phyloP scores from a whole-genome alignment of 2,329 filamentous ascomycete species.

The Neocatenulostroma microsporum region DNA sequence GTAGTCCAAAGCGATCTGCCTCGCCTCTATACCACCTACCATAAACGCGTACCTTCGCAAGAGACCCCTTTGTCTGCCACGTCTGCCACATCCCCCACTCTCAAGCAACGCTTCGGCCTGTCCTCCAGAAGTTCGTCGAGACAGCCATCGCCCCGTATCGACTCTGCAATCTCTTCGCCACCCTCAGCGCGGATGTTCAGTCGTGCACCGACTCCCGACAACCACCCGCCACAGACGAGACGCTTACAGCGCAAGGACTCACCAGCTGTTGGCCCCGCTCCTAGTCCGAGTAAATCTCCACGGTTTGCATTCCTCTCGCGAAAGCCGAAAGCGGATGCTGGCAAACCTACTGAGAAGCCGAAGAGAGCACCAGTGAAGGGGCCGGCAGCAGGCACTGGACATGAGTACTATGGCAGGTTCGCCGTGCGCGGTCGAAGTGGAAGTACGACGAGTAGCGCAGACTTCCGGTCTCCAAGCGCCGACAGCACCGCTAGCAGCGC shows the following conservation, averaged over 20 bases:
- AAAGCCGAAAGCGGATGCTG: constrained; percentile 54
- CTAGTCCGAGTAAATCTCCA: constrained; percentile 53
- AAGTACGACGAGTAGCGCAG: constrained; percentile 47
- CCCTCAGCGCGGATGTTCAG: constrained; percentile 16
- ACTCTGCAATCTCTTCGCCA: constrained; percentile 26
- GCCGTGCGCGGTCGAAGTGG: constrained; percentile 58
- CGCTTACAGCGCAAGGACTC: constrained; percentile 25
- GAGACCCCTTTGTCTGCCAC: constrained; percentile 36
- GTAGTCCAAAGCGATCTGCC: constrained; percentile 51
- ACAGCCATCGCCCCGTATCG: constrained; percentile 26
- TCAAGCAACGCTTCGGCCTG: constrained; percentile 33
- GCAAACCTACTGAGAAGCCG: constrained; percentile 47
- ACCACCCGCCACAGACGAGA: constrained; percentile 6
- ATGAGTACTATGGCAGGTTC: constrained; percentile 72
- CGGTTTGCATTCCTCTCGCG: constrained; percentile 74
- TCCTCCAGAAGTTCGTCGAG: constrained; percentile 26
- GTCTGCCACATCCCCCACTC: constrained; percentile 29
- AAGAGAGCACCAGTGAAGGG: constrained; percentile 61
- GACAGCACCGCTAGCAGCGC: constrained; percentile 33
- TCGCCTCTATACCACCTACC: constrained; percentile 39
- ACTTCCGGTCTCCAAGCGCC: constrained; percentile 40
- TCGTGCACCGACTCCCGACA: constrained; percentile 14
- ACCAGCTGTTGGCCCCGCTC: constrained; percentile 42
- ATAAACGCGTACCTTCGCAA: constrained; percentile 45
- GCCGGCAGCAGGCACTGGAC: constrained; percentile 83